A percentile compares a stretch with the other conserved stretches of the same genome.
Evolutionary conservation across 805 yeast species (phyloP).

Genomic region (Candida insectalens): DNA sequence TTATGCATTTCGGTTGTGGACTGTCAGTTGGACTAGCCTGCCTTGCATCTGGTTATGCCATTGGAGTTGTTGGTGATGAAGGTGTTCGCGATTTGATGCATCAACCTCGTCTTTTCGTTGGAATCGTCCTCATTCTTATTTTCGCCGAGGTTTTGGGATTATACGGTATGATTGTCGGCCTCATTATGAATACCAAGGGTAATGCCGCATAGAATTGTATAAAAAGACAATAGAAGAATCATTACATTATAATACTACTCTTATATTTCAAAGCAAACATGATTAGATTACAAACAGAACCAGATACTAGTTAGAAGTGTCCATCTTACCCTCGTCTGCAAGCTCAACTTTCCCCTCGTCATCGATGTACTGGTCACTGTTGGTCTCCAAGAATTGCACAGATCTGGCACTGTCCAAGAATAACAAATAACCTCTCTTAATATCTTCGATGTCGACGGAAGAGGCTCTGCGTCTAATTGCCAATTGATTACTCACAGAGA

Average conservation of each 20-base stretch:
- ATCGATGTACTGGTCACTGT: slow-evolving; percentile 52
- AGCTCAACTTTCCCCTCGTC: slow-evolving; percentile 67
- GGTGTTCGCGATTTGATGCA: slow-evolving; percentile 98
- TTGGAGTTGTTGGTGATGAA: slow-evolving; percentile 98
- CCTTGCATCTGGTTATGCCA: slow-evolving; percentile 93
- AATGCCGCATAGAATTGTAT: slow-evolving; percentile 32
- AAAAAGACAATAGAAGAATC: neutral
- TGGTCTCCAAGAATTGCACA: slow-evolving; percentile 52
- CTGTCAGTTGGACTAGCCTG: slow-evolving; percentile 94
- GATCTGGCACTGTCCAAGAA: slow-evolving; percentile 84
- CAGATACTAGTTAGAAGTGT: neutral
- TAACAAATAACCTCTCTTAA: slow-evolving; percentile 73
- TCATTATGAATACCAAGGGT: slow-evolving; percentile 85
- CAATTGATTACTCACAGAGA: slow-evolving; percentile 84
- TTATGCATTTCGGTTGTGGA: slow-evolving; percentile 96
- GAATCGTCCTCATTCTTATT: slow-evolving; percentile 94
- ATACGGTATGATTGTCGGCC: slow-evolving; percentile 90
- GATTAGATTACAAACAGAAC: neutral
- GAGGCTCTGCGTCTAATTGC: slow-evolving; percentile 69
- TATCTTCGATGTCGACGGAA: slow-evolving; percentile 52
- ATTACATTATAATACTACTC: neutral
- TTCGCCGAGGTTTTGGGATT: slow-evolving; percentile 97
- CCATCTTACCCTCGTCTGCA: slow-evolving; percentile 20
- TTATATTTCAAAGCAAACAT: slow-evolving; percentile 1
- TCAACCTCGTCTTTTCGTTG: slow-evolving; percentile 95